Percentiles rank a stretch among this genome's conserved stretches.
Conservation (phyloP, 768 basidiomycete species). For the Lactarius quietus region DNA sequence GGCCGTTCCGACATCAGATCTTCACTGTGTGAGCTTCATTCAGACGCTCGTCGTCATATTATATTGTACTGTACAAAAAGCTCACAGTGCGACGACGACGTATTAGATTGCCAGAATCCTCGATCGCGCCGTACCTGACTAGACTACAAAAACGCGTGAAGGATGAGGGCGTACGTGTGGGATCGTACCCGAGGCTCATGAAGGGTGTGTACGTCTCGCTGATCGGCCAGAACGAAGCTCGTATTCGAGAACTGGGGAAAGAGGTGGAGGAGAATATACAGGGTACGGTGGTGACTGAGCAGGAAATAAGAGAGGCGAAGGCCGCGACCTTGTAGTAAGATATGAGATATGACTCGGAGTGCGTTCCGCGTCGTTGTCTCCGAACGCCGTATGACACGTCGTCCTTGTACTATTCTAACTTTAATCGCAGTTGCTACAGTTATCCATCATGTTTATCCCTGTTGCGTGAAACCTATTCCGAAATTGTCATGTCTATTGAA, state of each 20-base stretch:
- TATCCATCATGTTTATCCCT: too few species aligned
- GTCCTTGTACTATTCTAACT: too few species aligned
- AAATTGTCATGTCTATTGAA: too few species aligned
- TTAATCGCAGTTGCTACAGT: too few species aligned
- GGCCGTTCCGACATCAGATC: conserved; percentile 76
- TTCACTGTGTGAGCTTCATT: conserved; percentile 67
- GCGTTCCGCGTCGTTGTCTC: background rate
- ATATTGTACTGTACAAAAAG: conserved; percentile 8
- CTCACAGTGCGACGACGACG: conserved; percentile 23
- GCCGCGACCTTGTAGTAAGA: conserved; percentile 19
- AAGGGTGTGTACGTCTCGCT: conserved; percentile 63
- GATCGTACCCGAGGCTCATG: conserved; percentile 64
- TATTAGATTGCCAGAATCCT: conserved; percentile 75
- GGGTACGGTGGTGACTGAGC: conserved; percentile 61
- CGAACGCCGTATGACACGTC: background rate
- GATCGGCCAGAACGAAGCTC: conserved; percentile 46
- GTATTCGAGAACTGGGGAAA: conserved; percentile 51
- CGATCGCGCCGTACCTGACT: conserved; percentile 81
- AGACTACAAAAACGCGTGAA: conserved; percentile 68
- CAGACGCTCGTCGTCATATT: conserved; percentile 19
- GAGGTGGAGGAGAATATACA: conserved; percentile 60
- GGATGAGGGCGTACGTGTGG: conserved; percentile 73
- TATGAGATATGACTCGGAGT: background rate
- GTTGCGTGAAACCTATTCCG: too few species aligned
- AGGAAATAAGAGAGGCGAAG: conserved; percentile 57